Evolutionary conservation across 202 grass and related monocot genomes (phyloP).

Genomic region (Elaeis oleifera): DNA sequence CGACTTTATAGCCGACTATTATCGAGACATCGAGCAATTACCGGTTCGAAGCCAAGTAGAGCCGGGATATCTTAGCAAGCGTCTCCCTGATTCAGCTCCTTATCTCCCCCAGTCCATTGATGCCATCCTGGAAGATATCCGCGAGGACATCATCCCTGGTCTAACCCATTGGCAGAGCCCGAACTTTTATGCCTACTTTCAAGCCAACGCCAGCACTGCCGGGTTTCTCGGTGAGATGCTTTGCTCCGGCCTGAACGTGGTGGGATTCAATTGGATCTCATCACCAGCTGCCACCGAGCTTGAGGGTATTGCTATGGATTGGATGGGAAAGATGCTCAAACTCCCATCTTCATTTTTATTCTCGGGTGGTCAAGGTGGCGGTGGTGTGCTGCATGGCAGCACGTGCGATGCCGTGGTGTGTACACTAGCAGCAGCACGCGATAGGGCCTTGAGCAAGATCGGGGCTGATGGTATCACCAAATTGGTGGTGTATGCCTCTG

Average conservation of each 20-base stretch:
- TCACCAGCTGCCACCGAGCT: slow-evolving; percentile 39
- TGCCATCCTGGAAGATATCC: slow-evolving; percentile 22
- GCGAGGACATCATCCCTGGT: slow-evolving; percentile 44
- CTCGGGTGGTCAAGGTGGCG: slow-evolving; percentile 23
- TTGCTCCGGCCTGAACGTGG: slow-evolving; percentile 32
- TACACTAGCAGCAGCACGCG: slow-evolving; percentile 32
- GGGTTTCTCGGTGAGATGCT: slow-evolving; percentile 46
- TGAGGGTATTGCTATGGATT: slow-evolving; percentile 30
- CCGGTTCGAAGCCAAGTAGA: slow-evolving; percentile 25
- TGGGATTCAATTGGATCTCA: slow-evolving; percentile 32
- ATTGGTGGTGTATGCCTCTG: slow-evolving; percentile 1
- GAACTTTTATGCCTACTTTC: slow-evolving; percentile 60
- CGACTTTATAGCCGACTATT: slow-evolving; percentile 37
- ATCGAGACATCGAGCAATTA: slow-evolving; percentile 32
- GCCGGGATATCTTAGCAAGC: slow-evolving; percentile 29
- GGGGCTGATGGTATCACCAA: slow-evolving; percentile 6
- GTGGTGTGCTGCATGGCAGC: slow-evolving; percentile 29
- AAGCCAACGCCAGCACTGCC: slow-evolving; percentile 28
- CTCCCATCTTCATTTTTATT: neutral
- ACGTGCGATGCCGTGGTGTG: slow-evolving; percentile 47
- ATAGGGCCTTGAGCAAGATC: slow-evolving; percentile 14
- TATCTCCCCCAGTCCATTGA: slow-evolving; percentile 18
- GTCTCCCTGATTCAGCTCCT: slow-evolving; percentile 31
- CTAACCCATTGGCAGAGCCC: slow-evolving; percentile 82
- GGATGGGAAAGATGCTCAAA: slow-evolving; percentile 3